A percentile compares a stretch with the other conserved stretches of the same genome.
These are phyloP conservation scores for Pezicula carpinea DNA, from an alignment of 2,329 filamentous ascomycete species.

Conservation along the genomic window DNA sequence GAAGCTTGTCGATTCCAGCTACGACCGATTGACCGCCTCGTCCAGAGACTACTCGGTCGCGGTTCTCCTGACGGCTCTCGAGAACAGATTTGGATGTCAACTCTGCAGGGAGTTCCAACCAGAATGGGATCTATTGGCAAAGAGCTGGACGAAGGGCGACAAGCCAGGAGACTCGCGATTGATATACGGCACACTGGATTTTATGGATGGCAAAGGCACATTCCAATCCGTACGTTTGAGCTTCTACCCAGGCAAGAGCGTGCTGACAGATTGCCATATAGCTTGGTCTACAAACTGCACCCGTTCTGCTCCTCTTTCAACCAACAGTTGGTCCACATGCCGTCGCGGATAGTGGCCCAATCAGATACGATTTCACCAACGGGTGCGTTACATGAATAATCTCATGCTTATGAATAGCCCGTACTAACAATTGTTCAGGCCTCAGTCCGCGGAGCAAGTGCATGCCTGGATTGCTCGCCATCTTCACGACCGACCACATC, in stretches of 20 bases:
- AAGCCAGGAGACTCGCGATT: slow-evolving; percentile 67
- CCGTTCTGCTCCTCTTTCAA: slow-evolving; percentile 81
- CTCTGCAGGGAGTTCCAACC: slow-evolving; percentile 89
- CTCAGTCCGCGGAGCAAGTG: slow-evolving; percentile 70
- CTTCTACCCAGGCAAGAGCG: not conserved
- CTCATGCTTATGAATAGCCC: slow-evolving; percentile 5
- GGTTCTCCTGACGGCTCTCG: slow-evolving; percentile 82
- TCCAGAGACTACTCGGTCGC: slow-evolving; percentile 82
- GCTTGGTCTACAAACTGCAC: slow-evolving; percentile 91
- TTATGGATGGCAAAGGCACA: slow-evolving; percentile 73
- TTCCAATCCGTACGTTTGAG: slow-evolving; percentile 72
- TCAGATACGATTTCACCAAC: slow-evolving; percentile 78
- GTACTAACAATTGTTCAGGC: slow-evolving; percentile 40
- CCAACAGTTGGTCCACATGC: slow-evolving; percentile 81
- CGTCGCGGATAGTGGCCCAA: slow-evolving; percentile 60
- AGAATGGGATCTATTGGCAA: slow-evolving; percentile 84
- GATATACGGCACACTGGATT: slow-evolving; percentile 83
- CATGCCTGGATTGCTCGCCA: slow-evolving; percentile 76
- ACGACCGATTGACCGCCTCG: slow-evolving; percentile 67
- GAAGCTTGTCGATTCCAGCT: slow-evolving; percentile 73
- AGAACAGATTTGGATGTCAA: slow-evolving; percentile 76
- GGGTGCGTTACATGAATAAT: slow-evolving; percentile 51
- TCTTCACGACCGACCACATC: slow-evolving; percentile 73
- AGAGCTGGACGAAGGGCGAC: slow-evolving; percentile 84
- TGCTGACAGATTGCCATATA: slow-evolving; percentile 32